Evolutionary conservation across 345 rosid genomes (phyloP), one percentile per base, ranked within the genome.

Genomic region (Eucalyptus urophylla): DNA sequence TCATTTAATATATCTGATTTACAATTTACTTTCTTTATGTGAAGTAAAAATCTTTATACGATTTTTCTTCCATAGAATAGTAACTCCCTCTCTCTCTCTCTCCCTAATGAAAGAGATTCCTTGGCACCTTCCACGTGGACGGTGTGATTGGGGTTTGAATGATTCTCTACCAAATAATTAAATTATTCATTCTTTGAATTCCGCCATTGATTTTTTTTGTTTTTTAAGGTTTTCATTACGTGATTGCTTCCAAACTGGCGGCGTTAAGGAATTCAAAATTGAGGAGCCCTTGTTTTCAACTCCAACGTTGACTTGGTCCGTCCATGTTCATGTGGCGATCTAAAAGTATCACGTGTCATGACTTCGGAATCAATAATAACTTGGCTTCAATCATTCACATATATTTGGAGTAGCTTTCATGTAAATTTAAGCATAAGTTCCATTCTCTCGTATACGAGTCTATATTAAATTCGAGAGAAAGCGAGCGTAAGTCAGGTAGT

Each of bases 1-100:
- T 4, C 67, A 25, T 60, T 0, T 27, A 27, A 25, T 60, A 60
- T 25, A 60, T 12, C 3, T 4, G 1, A 29, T 27, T 13, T 27
- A 14, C 4, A 27, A 6, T 27, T 60, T 4, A 0, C 31, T 27
- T 12, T 56, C 4, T 10, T 8, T 24, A 8, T 22, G 62, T 22
- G 27, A 13, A 24, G 9, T 2, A 0, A 12, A 5, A 25, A 13
- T 60, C 69, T 60, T 12, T 4, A 0, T 9, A 56, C 9, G 0
- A 56, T 22, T 56, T 22, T 54, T 0, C 4, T 56, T 10, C 62
- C 29, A 24, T 56, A 56, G 29, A 56, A 56, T 22, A 22, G 62
- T 56, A 19, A 53, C 56, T 3, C 9, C 56, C 37, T 33, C 37
- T 33, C 37, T 33, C 37, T 7, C 4, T 24, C 62, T 10, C 62